Base-by-base conservation (phyloP, 352 stramenopile genomes). In the Pythium plurisporium region DNA sequence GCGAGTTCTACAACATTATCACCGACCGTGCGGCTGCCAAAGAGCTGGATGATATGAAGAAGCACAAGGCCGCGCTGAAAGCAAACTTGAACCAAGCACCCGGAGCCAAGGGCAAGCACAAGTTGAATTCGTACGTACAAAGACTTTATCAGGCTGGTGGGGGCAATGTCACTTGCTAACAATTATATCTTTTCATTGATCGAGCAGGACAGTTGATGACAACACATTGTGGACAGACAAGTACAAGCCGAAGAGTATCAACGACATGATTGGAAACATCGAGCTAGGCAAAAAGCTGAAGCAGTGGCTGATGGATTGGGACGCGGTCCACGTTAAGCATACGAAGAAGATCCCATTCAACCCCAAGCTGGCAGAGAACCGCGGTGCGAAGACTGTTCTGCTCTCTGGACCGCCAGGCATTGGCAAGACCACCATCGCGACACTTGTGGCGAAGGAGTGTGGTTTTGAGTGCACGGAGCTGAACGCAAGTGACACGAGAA, bases 401-500 rank as follows among this genome's bases (percentile, higher is more conserved):
- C 72, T 99, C 8, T 98, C 91, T 1, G 97, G 97, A 6, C 96
- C 96, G 33, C 97, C 97, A 0, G 96, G 95, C 45, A 99, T 97
- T 57, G 86, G 85, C 33, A 98, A 99, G 77, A 98, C 96, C 0
- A 98, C 95, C 11, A 97, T 97, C 27, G 97, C 96, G 0, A 97
- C 85, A 19, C 66, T 99, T 8, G 82, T 99, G 20, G 91, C 91
- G 14, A 79, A 78, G 49, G 79, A 94, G 55, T 89, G 82, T 42
- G 94, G 94, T 25, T 98, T 98, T 50, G 90, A 98, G 58, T 91
- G 97, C 30, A 86, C 85, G 2, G 92, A 98, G 59, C 76, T 99
- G 38, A 99, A 99, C 70, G 97, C 97, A 2, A 99, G 92, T 59
- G 97, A 99, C 65, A 97, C 95, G 19, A 82, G 97, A 25, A 98